Evolutionary conservation across 2,329 filamentous ascomycete species (phyloP).

Genomic region (Incumbomyces delicatus): DNA sequence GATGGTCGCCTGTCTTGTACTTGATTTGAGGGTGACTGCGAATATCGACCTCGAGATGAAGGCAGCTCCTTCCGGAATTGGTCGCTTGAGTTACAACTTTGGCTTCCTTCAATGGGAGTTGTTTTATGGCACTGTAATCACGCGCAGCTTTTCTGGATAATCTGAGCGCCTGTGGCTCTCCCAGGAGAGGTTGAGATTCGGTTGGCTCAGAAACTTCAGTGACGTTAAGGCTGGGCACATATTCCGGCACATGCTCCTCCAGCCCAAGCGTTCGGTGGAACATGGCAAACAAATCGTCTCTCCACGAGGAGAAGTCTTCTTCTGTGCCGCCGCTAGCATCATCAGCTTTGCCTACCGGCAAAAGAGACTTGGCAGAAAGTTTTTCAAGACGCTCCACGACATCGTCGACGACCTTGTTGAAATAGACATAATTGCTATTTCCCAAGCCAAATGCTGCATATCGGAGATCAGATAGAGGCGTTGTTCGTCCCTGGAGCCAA

Average conservation of each 20-base stretch:
- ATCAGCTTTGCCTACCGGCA: constrained; percentile 77
- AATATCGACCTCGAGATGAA: constrained; percentile 33
- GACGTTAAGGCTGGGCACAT: constrained; percentile 74
- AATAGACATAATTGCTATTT: constrained; percentile 96
- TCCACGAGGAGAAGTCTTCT: constrained; percentile 93
- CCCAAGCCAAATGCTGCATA: constrained; percentile 87
- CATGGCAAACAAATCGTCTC: constrained; percentile 83
- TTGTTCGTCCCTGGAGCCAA: constrained; percentile 63
- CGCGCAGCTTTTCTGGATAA: constrained; percentile 45
- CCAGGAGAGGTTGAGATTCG: constrained; percentile 34
- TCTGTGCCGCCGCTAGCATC: constrained; percentile 92
- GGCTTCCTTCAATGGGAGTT: constrained; percentile 73
- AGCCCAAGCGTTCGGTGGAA: constrained; percentile 67
- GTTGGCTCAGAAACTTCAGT: constrained; percentile 29
- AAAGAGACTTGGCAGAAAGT: constrained; percentile 66
- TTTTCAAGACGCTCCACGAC: constrained; percentile 65
- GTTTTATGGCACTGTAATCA: constrained; percentile 67
- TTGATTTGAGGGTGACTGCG: constrained; percentile 30
- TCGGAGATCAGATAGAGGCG: constrained; percentile 57
- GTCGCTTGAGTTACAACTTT: constrained; percentile 70
- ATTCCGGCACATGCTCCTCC: constrained; percentile 80
- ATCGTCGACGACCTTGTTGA: constrained; percentile 88
- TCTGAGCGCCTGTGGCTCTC: constrained; percentile 68
- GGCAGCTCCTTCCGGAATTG: constrained; percentile 34
- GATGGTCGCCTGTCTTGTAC: constrained; percentile 35